Evolutionary conservation across 805 yeast genomes (phyloP).

Genomic region (Yamadazyma paraphyllophila): DNA sequence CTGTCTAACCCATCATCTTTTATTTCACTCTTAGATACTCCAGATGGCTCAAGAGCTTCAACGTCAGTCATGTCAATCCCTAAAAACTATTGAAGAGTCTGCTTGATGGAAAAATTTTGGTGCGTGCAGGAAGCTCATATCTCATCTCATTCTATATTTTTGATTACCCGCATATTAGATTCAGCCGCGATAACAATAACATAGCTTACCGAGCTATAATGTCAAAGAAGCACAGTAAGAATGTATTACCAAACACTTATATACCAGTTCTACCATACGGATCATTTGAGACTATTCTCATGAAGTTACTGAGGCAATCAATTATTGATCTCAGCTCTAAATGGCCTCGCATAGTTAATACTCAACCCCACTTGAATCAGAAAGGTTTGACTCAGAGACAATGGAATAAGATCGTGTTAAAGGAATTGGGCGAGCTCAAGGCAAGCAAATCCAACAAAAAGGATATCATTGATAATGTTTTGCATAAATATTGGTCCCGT

Average conservation of each 20-base stretch:
- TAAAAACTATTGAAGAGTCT: background rate
- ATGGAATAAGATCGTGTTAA: constrained; percentile 19
- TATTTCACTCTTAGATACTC: background rate
- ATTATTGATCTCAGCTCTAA: constrained; percentile 28
- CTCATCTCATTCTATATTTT: background rate
- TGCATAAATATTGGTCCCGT: constrained; percentile 49
- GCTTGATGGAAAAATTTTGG: constrained; percentile 3
- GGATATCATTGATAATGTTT: constrained; percentile 42
- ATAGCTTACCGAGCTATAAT: background rate
- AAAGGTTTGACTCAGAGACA: constrained; percentile 18
- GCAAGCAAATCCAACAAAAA: constrained; percentile 22
- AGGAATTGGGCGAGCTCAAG: constrained; percentile 13
- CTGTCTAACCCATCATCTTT: constrained; percentile 44
- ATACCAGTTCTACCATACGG: constrained; percentile 29
- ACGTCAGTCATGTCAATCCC: background rate
- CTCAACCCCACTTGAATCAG: constrained; percentile 23
- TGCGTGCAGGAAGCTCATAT: constrained; percentile 4
- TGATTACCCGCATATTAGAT: constrained; percentile 2
- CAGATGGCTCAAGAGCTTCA: background rate
- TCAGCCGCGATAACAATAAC: background rate
- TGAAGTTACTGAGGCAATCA: constrained; percentile 30
- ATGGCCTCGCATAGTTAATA: constrained; percentile 35
- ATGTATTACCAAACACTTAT: constrained; percentile 40
- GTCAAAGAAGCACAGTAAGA: constrained; percentile 5
- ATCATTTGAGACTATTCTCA: constrained; percentile 20